phyloP scores from a whole-genome alignment of 345 rosid genomes.

The Syzygium grande region DNA sequence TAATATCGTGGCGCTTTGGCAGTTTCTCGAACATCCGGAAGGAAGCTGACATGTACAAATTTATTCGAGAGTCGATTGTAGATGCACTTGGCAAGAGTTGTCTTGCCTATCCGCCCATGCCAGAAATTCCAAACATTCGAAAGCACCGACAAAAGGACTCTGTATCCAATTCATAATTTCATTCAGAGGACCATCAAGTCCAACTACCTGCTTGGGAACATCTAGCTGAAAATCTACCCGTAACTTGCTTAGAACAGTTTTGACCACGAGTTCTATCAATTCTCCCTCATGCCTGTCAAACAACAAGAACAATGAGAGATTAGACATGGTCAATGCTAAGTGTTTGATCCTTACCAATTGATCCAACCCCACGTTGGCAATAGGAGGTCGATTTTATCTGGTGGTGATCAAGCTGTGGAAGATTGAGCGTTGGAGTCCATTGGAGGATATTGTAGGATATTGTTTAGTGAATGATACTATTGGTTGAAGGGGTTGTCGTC shows the following conservation, averaged over 20 bases:
- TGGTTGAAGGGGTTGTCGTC: neutral
- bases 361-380: neutral
- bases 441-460: neutral
- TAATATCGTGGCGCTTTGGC: rapidly evolving
- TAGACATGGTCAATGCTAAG: neutral
- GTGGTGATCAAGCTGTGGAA: neutral
- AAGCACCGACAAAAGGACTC: too few relatives aligned
- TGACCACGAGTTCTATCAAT: rapidly evolving
- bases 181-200: neutral
- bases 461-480: neutral
- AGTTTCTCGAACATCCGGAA: too few relatives aligned
- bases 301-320: too few relatives aligned
- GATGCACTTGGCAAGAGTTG: too few relatives aligned
- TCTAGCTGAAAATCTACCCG: neutral
- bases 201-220: neutral
- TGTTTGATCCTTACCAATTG: neutral
- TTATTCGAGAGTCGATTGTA: too few relatives aligned
- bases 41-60: too few relatives aligned
- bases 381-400: neutral
- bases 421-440: neutral
- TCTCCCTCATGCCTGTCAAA: neutral
- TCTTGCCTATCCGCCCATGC: too few relatives aligned
- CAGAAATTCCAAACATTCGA: too few relatives aligned
- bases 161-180: too few relatives aligned
- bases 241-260: neutral